Conservation (phyloP, 306 rosid species). For the Quercus wislizeni region DNA sequence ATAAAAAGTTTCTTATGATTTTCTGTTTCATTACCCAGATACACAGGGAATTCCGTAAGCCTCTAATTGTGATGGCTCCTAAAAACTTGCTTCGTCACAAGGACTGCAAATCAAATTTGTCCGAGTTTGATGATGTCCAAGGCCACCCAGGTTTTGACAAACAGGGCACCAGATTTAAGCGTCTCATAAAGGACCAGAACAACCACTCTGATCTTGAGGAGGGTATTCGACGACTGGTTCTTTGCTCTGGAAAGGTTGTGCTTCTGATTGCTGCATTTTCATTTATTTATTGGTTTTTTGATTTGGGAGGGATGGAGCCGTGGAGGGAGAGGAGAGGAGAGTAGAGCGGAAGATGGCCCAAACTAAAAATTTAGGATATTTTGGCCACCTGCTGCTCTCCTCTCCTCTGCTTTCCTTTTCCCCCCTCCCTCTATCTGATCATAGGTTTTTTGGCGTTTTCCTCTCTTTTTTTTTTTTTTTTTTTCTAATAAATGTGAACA, state of each 20-base stretch:
- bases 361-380: too few relatives aligned
- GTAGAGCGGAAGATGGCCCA: too few relatives aligned
- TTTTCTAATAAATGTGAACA: not conserved
- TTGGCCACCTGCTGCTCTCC: too few relatives aligned
- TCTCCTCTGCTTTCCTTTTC: too few relatives aligned
- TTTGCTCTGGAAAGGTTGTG: constrained; percentile 91
- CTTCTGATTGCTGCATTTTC: not conserved
- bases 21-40: constrained; percentile 44
- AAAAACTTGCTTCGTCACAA: constrained; percentile 91
- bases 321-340: too few relatives aligned
- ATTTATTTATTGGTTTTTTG: not conserved
- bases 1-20: constrained; percentile 5
- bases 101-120: constrained; percentile 85
- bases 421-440: too few relatives aligned
- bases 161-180: constrained; percentile 98
- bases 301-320: too few relatives aligned
- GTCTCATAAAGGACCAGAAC: constrained; percentile 89
- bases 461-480: not conserved
- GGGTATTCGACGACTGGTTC: constrained; percentile 87
- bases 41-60: constrained; percentile 92
- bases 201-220: constrained; percentile 67
- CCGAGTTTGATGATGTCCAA: constrained; percentile 96
- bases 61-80: constrained; percentile 94
- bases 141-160: constrained; percentile 99
- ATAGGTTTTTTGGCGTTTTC: too few relatives aligned